A percentile compares a stretch with the other conserved stretches of the same genome.
Evolutionary conservation across 2,329 filamentous ascomycete species (phyloP).

Genomic region (Neoscytalidium dimidiatum): DNA sequence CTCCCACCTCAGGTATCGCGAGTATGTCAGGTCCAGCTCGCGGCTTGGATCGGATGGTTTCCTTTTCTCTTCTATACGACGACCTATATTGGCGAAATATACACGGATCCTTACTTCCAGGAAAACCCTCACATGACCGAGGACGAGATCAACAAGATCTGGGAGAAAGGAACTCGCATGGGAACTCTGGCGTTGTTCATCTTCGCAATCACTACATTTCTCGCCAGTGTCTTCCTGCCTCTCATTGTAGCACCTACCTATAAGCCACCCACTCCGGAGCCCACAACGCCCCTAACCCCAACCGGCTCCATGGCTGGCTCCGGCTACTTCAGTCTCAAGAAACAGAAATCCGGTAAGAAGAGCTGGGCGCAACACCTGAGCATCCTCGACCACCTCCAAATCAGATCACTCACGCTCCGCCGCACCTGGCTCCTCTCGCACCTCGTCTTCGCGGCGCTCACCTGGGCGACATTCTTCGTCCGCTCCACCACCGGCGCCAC

Average conservation of each 20-base stretch:
- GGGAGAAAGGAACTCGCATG: slow-evolving; percentile 81
- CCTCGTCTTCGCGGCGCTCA: slow-evolving; percentile 77
- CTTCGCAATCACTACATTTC: slow-evolving; percentile 82
- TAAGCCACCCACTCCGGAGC: slow-evolving; percentile 44
- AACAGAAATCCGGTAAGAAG: slow-evolving; percentile 8
- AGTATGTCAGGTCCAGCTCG: slow-evolving; percentile 67
- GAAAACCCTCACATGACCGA: slow-evolving; percentile 76
- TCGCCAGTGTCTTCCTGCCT: slow-evolving; percentile 79
- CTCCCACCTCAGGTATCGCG: slow-evolving; percentile 80
- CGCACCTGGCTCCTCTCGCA: slow-evolving; percentile 85
- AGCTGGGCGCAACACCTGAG: slow-evolving; percentile 19
- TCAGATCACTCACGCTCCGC: slow-evolving; percentile 82
- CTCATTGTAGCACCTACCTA: slow-evolving; percentile 85
- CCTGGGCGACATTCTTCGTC: slow-evolving; percentile 82
- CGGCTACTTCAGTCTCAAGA: slow-evolving; percentile 28
- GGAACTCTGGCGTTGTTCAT: slow-evolving; percentile 88
- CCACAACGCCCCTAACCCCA: slow-evolving; percentile 42
- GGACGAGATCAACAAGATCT: slow-evolving; percentile 74
- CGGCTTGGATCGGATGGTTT: slow-evolving; percentile 94
- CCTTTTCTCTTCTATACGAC: slow-evolving; percentile 95
- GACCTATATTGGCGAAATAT: slow-evolving; percentile 90
- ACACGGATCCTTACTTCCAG: slow-evolving; percentile 78
- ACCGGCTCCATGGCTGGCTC: slow-evolving; percentile 35
- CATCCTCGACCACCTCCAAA: slow-evolving; percentile 66
- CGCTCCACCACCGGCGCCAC: slow-evolving; percentile 71